Conservation (phyloP, 1,139 yeast genomes). For the Diutina sp. region DNA sequence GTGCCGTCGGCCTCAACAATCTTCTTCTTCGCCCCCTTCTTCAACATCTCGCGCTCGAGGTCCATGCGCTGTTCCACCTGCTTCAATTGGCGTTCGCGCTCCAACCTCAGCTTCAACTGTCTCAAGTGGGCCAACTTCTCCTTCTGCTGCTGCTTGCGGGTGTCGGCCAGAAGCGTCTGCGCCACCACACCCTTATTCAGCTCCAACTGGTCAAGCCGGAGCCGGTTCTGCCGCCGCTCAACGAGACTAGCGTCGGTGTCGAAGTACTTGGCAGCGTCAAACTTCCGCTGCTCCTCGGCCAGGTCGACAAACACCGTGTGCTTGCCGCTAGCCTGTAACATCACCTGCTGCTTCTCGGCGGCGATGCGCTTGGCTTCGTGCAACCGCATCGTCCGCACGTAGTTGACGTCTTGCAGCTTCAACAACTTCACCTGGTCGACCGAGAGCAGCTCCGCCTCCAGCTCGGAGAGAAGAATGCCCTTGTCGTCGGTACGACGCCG, state of each 20-base stretch:
- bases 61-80: conserved; percentile 66
- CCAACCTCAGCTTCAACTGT: conserved; percentile 43
- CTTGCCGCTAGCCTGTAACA: conserved; percentile 46
- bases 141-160: conserved; percentile 32
- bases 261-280: conserved; percentile 54
- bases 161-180: conserved; percentile 13
- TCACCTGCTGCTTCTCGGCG: conserved; percentile 40
- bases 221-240: conserved; percentile 58
- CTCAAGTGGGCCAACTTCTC: conserved; percentile 49
- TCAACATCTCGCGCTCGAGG: conserved; percentile 75
- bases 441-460: conserved; percentile 51
- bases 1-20: conserved; percentile 51
- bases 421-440: conserved; percentile 69
- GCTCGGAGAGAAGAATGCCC: conserved; percentile 56
- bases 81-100: conserved; percentile 53
- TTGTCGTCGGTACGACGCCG: conserved; percentile 47
- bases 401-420: conserved; percentile 83
- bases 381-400: conserved; percentile 63
- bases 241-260: conserved; percentile 57
- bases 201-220: conserved; percentile 49
- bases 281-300: conserved; percentile 38
- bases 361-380: conserved; percentile 57
- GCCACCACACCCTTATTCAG: conserved; percentile 17
- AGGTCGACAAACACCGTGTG: conserved; percentile 82
- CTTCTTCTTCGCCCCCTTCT: conserved; percentile 79